Percentiles rank a stretch among this genome's conserved stretches.
Evolutionary conservation across 495 filamentous ascomycete genomes (phyloP).

Genomic region (Cryomyces antarcticus): DNA sequence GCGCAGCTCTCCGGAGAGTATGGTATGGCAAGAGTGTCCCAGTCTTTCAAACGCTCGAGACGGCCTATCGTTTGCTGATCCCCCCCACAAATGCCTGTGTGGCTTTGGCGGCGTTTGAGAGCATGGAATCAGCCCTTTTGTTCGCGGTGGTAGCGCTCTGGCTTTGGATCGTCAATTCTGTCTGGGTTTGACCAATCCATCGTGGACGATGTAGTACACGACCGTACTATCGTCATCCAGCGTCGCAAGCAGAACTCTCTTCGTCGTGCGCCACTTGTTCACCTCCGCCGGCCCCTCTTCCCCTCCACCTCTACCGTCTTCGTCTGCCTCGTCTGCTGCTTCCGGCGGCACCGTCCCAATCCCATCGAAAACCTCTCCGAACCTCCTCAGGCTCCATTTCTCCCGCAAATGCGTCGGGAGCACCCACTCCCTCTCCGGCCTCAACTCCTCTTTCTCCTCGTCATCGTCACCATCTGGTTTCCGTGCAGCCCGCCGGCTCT

Average conservation of each 20-base stretch:
- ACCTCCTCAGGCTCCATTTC: slow-evolving; percentile 55
- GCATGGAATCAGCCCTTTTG: no score
- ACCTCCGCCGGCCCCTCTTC: slow-evolving; percentile 8
- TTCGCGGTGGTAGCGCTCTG: no score
- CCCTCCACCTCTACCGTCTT: slow-evolving; percentile 6
- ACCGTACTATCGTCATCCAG: slow-evolving; percentile 80
- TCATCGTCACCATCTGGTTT: neutral
- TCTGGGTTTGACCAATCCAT: slow-evolving; percentile 86
- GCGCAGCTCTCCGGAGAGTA: no score
- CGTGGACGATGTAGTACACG: slow-evolving; percentile 86
- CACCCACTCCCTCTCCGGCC: slow-evolving; percentile 53
- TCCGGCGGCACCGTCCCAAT: slow-evolving; percentile 30
- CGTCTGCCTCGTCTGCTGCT: slow-evolving; percentile 6
- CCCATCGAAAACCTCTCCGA: slow-evolving; percentile 66
- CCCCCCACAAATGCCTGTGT: no score
- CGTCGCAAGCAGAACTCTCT: slow-evolving; percentile 64
- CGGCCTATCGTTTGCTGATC: no score
- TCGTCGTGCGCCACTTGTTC: slow-evolving; percentile 22
- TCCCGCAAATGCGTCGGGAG: slow-evolving; percentile 67
- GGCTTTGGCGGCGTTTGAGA: no score
- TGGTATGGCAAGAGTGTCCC: no score
- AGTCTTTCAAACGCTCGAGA: no score
- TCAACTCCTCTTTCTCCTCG: slow-evolving; percentile 26
- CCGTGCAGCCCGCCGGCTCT: slow-evolving; percentile 3
- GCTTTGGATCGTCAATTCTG: slow-evolving; percentile 44